Percentiles rank a stretch among this genome's conserved stretches.
Conservation (phyloP, 202 grass and related monocot species). For the Hordeum pubiflorum region DNA sequence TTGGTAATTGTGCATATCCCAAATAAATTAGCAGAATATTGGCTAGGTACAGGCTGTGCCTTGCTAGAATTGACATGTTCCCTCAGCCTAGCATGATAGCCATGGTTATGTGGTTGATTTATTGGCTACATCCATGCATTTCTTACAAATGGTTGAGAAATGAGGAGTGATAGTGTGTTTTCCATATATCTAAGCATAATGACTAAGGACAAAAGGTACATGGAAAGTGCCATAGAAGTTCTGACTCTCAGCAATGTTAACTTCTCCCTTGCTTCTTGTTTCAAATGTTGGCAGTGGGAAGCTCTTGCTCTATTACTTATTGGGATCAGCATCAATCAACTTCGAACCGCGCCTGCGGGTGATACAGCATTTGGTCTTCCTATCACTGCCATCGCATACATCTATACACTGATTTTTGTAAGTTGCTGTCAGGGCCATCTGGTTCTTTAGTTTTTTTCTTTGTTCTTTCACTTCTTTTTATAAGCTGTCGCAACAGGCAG, state of each 20-base stretch:
- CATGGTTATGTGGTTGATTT: not conserved
- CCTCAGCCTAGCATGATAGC: not conserved
- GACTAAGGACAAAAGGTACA: not conserved
- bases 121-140: not conserved
- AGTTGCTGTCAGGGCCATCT: slow-evolving; percentile 29
- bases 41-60: not conserved
- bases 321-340: slow-evolving; percentile 95
- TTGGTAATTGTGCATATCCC: not conserved
- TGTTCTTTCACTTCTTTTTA: not conserved
- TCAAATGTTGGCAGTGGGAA: slow-evolving; percentile 74
- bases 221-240: not conserved
- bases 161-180: not conserved
- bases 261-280: not conserved
- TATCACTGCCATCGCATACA: slow-evolving; percentile 72
- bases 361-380: slow-evolving; percentile 61
- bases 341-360: slow-evolving; percentile 56
- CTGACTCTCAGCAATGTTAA: slow-evolving; percentile 3
- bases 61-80: slow-evolving; percentile 1
- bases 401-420: slow-evolving; percentile 96
- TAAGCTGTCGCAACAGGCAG: not conserved
- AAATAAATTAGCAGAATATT: not conserved
- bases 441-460: not conserved
- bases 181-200: not conserved
- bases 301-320: slow-evolving; percentile 95
- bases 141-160: not conserved